A percentile compares a stretch with the other conserved stretches of the same genome.
These are phyloP conservation scores for Fusarium sp. DNA, from an alignment of 2,329 filamentous ascomycete species.

Conservation along the genomic window DNA sequence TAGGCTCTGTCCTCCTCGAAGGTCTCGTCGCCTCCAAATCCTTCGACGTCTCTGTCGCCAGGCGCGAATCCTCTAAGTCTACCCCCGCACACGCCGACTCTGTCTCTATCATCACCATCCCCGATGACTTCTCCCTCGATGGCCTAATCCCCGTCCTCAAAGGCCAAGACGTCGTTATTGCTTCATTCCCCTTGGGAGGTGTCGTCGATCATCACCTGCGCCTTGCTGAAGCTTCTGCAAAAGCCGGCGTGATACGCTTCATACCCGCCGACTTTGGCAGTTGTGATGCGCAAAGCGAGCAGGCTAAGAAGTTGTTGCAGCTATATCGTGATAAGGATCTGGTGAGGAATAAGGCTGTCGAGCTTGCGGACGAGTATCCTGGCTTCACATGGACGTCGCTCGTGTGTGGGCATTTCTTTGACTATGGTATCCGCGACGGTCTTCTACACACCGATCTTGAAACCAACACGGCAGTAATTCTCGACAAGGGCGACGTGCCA, in stretches of 20 bases:
- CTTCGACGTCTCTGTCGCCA: conserved; percentile 68
- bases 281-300: conserved; percentile 54
- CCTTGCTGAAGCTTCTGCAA: conserved; percentile 69
- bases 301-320: conserved; percentile 52
- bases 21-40: conserved; percentile 54
- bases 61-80: conserved; percentile 58
- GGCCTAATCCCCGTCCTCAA: conserved; percentile 62
- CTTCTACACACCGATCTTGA: conserved; percentile 60
- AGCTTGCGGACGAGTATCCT: conserved; percentile 51
- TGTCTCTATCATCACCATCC: conserved; percentile 46
- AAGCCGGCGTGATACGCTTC: conserved; percentile 72
- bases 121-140: conserved; percentile 50
- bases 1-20: conserved; percentile 57
- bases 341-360: conserved; percentile 51
- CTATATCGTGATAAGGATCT: conserved; percentile 54
- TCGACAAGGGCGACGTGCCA: conserved; percentile 64
- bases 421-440: conserved; percentile 63
- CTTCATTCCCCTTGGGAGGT: conserved; percentile 55
- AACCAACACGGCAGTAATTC: conserved; percentile 60
- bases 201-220: conserved; percentile 61
- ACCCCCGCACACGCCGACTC: conserved; percentile 43
- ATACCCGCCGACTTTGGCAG: conserved; percentile 71
- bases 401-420: conserved; percentile 60
- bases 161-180: conserved; percentile 70
- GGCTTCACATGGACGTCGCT: conserved; percentile 66